phyloP scores from a whole-genome alignment of 164 flowering plant species.

The Magnolia kwangsiensis region DNA sequence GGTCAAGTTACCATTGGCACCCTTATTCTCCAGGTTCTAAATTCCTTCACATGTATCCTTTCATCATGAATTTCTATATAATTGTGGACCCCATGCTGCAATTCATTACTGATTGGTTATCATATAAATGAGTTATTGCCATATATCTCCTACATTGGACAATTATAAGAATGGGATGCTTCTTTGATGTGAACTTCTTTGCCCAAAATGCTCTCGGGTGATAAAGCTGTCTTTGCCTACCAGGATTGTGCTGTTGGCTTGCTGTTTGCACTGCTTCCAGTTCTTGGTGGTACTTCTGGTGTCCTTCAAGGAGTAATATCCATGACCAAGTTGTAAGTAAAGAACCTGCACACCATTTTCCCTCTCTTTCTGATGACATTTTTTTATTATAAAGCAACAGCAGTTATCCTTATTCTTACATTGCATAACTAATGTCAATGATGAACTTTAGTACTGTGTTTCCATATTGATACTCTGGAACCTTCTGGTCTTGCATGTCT shows the following conservation, averaged over 20 bases:
- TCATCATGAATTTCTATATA: too few species aligned
- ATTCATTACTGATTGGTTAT: too few species aligned
- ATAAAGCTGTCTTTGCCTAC: constrained; percentile 13
- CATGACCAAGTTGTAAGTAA: constrained; percentile 59
- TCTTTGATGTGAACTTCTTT: not conserved
- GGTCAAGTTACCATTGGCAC: constrained; percentile 94
- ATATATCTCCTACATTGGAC: not conserved
- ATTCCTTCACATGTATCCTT: constrained; percentile 1
- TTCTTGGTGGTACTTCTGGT: constrained; percentile 93
- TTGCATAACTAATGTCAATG: not conserved
- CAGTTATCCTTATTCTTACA: too few species aligned
- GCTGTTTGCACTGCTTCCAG: constrained; percentile 94
- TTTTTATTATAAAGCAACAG: not conserved
- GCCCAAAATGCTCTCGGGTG: not conserved
- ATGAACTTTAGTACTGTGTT: not conserved
- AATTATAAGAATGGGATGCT: not conserved
- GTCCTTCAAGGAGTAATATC: constrained; percentile 88
- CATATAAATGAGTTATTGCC: not conserved
- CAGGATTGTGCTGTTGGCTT: constrained; percentile 99
- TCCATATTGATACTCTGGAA: not conserved
- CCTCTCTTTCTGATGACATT: not conserved
- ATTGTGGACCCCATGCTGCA: not conserved
- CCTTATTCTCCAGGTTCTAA: constrained; percentile 83
- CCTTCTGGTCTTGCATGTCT: not conserved
- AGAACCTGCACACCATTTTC: not conserved